A percentile compares a stretch with the other conserved stretches of the same genome.
phyloP scores from a whole-genome alignment of 2,329 filamentous ascomycete genomes.

The Curvularia verruculosa region DNA sequence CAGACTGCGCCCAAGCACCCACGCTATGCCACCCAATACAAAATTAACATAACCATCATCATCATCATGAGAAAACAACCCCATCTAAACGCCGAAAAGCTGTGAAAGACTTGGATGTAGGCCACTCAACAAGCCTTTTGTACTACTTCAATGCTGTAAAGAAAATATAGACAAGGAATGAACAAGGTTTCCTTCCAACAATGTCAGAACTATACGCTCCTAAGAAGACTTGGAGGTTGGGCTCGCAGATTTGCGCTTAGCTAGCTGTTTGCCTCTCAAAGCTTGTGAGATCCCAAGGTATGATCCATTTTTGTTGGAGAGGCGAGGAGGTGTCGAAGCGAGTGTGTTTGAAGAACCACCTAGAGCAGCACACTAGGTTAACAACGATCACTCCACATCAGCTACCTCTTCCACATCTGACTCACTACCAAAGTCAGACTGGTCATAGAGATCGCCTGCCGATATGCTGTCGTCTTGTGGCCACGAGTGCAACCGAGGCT shows the following conservation, averaged over 20 bases:
- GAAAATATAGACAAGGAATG: not conserved
- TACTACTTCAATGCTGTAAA: not conserved
- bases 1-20: conserved; percentile 20
- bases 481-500: conserved; percentile 32
- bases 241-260: not conserved
- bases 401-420: conserved; percentile 41
- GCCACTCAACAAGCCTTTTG: not conserved
- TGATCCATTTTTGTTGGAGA: not conserved
- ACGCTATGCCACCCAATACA: conserved; percentile 28
- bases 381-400: conserved; percentile 23
- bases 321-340: not conserved
- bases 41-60: conserved; percentile 13
- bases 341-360: not conserved
- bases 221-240: not conserved
- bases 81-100: conserved; percentile 3
- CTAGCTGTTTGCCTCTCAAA: not conserved
- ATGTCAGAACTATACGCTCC: not conserved
- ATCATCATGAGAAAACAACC: not conserved
- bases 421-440: conserved; percentile 49
- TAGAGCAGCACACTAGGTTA: not conserved
- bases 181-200: not conserved
- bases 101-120: not conserved
- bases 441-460: conserved; percentile 40
- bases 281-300: not conserved
- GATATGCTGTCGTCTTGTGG: conserved; percentile 40